A percentile compares a stretch with the other conserved stretches of the same genome.
phyloP scores from a whole-genome alignment of 2,329 filamentous ascomycete genomes.

The Biscogniauxia sp. region DNA sequence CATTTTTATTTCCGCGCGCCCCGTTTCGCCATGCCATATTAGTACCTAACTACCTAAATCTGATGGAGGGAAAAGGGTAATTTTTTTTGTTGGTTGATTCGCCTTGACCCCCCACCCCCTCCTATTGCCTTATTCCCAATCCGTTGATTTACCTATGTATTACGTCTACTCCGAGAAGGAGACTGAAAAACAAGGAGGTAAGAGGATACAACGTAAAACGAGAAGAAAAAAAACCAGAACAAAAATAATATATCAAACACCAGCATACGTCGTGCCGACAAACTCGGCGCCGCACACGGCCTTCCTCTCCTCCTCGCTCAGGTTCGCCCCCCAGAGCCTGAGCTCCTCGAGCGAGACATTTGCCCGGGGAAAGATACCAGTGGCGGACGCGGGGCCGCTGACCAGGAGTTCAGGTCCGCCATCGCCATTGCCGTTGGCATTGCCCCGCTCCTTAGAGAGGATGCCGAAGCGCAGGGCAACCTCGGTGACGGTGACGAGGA shows the following conservation, averaged over 20 bases:
- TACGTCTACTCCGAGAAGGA: neutral
- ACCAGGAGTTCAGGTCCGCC: slow-evolving; percentile 2
- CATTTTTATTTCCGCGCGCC: neutral
- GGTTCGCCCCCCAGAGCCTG: slow-evolving; percentile 26
- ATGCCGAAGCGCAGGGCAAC: slow-evolving; percentile 84
- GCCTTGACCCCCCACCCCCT: too few species aligned
- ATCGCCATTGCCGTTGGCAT: slow-evolving; percentile 10
- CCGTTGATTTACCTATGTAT: too few species aligned
- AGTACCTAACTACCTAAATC: neutral
- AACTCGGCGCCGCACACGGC: slow-evolving; percentile 31
- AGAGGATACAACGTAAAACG: slow-evolving; percentile 17
- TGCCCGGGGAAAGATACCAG: slow-evolving; percentile 20
- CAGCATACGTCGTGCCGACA: slow-evolving; percentile 26
- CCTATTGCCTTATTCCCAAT: neutral
- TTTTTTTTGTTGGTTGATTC: too few species aligned
- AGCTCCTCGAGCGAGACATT: slow-evolving; percentile 32
- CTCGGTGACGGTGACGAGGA: slow-evolving; percentile 86
- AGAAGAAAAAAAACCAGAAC: neutral
- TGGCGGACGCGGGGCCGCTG: slow-evolving; percentile 12
- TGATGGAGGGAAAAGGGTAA: too few species aligned
- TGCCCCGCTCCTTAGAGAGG: slow-evolving; percentile 47
- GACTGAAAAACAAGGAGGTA: neutral
- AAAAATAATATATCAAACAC: slow-evolving; percentile 22
- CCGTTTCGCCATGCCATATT: neutral
- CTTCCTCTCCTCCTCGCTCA: slow-evolving; percentile 28